A percentile compares a stretch with the other conserved stretches of the same genome.
phyloP scores from a whole-genome alignment of 257 asterid species.

The Lycium ferocissimum region DNA sequence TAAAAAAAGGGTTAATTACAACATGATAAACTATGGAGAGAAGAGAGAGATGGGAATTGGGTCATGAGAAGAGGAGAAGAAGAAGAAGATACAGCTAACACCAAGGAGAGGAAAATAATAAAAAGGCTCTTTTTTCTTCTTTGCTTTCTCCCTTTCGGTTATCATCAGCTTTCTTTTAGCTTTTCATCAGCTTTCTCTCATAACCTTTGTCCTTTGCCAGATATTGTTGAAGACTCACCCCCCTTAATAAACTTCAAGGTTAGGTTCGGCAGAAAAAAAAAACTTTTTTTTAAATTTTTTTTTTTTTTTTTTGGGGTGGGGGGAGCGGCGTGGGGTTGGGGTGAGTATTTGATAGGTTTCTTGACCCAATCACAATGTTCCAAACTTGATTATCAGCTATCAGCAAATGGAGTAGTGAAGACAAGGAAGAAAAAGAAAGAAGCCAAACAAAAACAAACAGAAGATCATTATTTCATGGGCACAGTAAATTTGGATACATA shows the following conservation, averaged over 20 bases:
- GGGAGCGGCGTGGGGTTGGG: not conserved
- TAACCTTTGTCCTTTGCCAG: conserved; percentile 31
- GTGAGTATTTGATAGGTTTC: conserved; percentile 31
- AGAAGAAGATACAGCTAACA: conserved; percentile 43
- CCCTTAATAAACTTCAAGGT: conserved; percentile 37
- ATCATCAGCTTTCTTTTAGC: conserved; percentile 66
- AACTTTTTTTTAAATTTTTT: not conserved
- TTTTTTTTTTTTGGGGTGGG: not conserved
- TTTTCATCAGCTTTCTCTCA: conserved; percentile 44
- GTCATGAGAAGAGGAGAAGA: conserved; percentile 18
- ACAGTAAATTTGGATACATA: conserved; percentile 61
- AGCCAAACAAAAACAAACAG: conserved; percentile 52
- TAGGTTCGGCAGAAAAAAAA: conserved; percentile 28
- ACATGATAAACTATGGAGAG: conserved; percentile 3
- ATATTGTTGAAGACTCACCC: conserved; percentile 39
- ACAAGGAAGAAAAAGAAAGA: conserved; percentile 39
- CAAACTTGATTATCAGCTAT: conserved; percentile 41
- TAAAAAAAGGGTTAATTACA: not conserved
- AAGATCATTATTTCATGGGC: conserved; percentile 39
- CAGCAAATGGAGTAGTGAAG: conserved; percentile 34
- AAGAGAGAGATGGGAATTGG: conserved; percentile 13
- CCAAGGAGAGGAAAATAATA: conserved; percentile 42
- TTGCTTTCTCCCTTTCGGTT: conserved; percentile 48
- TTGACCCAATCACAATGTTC: conserved; percentile 45
- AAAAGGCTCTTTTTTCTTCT: conserved; percentile 46